Evolutionary conservation across 2,329 filamentous ascomycete species (phyloP).

Genomic region (Bretziella fagacearum): DNA sequence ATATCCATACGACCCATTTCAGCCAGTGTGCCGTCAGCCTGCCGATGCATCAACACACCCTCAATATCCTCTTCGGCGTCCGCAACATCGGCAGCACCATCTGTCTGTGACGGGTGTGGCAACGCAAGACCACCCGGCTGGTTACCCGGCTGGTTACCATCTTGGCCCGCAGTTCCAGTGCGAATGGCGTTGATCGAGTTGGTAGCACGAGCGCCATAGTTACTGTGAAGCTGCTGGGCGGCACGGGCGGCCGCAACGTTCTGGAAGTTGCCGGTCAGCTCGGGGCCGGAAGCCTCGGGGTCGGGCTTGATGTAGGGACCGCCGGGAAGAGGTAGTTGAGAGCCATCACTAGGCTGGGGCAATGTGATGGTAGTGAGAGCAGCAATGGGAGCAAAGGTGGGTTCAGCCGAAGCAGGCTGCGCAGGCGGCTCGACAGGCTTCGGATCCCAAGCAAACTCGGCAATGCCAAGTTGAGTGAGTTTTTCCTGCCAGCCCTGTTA

Average conservation of each 20-base stretch:
- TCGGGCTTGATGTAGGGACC: slow-evolving; percentile 11
- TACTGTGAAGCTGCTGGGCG: slow-evolving; percentile 36
- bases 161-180: slow-evolving; percentile 22
- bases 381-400: slow-evolving; percentile 12
- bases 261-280: slow-evolving; percentile 16
- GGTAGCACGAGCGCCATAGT: slow-evolving; percentile 47
- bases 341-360: slow-evolving; percentile 17
- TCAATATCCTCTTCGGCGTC: slow-evolving; percentile 37
- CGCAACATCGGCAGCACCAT: slow-evolving; percentile 47
- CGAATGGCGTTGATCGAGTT: slow-evolving; percentile 50
- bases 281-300: slow-evolving; percentile 8
- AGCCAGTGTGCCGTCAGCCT: slow-evolving; percentile 34
- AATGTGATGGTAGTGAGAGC: slow-evolving; percentile 19
- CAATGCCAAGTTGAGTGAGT: slow-evolving; percentile 67
- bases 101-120: slow-evolving; percentile 39
- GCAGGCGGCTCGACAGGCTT: slow-evolving; percentile 38
- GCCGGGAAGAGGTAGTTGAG: slow-evolving; percentile 16
- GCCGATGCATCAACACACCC: slow-evolving; percentile 41
- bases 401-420: slow-evolving; percentile 17
- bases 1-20: slow-evolving; percentile 46
- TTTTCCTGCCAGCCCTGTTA: slow-evolving; percentile 83
- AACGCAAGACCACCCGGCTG: slow-evolving; percentile 20
- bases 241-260: slow-evolving; percentile 37
- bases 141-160: slow-evolving; percentile 20
- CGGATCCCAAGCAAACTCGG: slow-evolving; percentile 90